A percentile compares a stretch with the other conserved stretches of the same genome.
Evolutionary conservation across 1,139 yeast species (phyloP).

Genomic region (Pichia sp.): DNA sequence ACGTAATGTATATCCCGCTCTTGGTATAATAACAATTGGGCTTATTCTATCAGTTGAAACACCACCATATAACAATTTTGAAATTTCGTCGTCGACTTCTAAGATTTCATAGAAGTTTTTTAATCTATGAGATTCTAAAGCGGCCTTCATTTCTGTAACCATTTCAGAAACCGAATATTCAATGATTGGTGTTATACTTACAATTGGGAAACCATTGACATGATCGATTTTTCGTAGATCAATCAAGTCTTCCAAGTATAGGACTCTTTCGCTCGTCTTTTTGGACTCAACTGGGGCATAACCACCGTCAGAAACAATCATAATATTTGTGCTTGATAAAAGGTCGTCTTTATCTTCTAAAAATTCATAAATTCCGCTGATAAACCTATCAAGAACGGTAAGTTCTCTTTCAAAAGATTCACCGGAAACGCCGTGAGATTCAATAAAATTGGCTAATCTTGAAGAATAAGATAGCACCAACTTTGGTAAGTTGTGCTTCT

Average conservation of each 20-base stretch:
- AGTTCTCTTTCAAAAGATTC: conserved; percentile 54
- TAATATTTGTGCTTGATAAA: conserved; percentile 62
- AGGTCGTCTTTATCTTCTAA: conserved; percentile 52
- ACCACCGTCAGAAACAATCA: conserved; percentile 89
- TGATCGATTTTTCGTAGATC: conserved; percentile 54
- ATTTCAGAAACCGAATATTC: conserved; percentile 39
- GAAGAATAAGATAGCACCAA: conserved; percentile 69
- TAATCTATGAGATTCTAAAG: conserved; percentile 31
- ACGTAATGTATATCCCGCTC: conserved; percentile 76
- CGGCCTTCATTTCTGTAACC: conserved; percentile 34
- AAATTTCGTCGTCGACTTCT: conserved; percentile 52
- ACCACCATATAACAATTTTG: conserved; percentile 64
- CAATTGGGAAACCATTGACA: conserved; percentile 88
- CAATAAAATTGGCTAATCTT: conserved; percentile 83
- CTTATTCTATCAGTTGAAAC: conserved; percentile 56
- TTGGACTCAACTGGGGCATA: conserved; percentile 69
- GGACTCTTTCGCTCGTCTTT: conserved; percentile 52
- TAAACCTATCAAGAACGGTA: conserved; percentile 60
- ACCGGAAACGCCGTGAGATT: conserved; percentile 66
- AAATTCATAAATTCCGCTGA: conserved; percentile 49
- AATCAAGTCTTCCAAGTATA: conserved; percentile 68
- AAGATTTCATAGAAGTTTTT: conserved; percentile 47
- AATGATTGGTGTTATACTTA: conserved; percentile 63
- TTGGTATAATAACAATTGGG: conserved; percentile 82
- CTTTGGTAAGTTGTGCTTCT: conserved; percentile 35